phyloP scores from a whole-genome alignment of 768 basidiomycete genomes.

The Roridomyces roridus region DNA sequence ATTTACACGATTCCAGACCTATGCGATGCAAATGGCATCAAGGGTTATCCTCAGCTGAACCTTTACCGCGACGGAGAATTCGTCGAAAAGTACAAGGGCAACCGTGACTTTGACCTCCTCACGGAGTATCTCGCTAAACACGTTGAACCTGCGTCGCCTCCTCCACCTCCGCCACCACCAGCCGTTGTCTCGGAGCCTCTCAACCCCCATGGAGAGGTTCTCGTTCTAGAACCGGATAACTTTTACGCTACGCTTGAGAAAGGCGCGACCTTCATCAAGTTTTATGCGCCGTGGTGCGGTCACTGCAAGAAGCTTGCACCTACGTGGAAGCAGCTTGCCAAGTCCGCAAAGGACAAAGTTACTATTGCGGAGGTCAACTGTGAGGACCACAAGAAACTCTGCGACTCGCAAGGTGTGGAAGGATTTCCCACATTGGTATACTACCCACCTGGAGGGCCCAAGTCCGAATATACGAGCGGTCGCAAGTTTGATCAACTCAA shows the following conservation, averaged over 20 bases:
- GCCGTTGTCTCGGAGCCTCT: slow-evolving; percentile 26
- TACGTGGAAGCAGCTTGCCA: slow-evolving; percentile 78
- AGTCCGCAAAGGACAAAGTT: slow-evolving; percentile 69
- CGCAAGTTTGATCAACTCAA: slow-evolving; percentile 75
- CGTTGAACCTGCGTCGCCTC: slow-evolving; percentile 24
- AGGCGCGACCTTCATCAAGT: slow-evolving; percentile 62
- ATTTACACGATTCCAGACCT: slow-evolving; percentile 60
- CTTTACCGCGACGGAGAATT: slow-evolving; percentile 73
- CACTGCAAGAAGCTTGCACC: slow-evolving; percentile 96
- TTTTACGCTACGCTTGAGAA: slow-evolving; percentile 46
- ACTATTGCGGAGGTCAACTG: slow-evolving; percentile 91
- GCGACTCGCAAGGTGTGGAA: slow-evolving; percentile 65
- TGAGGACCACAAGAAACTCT: slow-evolving; percentile 73
- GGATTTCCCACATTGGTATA: slow-evolving; percentile 88
- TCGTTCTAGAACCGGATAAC: slow-evolving; percentile 38
- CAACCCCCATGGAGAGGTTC: slow-evolving; percentile 45
- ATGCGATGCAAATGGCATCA: slow-evolving; percentile 71
- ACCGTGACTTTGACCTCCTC: slow-evolving; percentile 60
- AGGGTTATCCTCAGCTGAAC: slow-evolving; percentile 78
- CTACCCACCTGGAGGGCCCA: slow-evolving; percentile 60
- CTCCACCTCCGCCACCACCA: slow-evolving; percentile 20
- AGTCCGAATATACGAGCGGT: slow-evolving; percentile 78
- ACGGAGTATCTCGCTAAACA: slow-evolving; percentile 60
- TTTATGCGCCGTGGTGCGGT: slow-evolving; percentile 96
- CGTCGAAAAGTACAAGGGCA: slow-evolving; percentile 59